phyloP scores from a whole-genome alignment of 306 rosid species.

The Fragaria nilgerrensis region DNA sequence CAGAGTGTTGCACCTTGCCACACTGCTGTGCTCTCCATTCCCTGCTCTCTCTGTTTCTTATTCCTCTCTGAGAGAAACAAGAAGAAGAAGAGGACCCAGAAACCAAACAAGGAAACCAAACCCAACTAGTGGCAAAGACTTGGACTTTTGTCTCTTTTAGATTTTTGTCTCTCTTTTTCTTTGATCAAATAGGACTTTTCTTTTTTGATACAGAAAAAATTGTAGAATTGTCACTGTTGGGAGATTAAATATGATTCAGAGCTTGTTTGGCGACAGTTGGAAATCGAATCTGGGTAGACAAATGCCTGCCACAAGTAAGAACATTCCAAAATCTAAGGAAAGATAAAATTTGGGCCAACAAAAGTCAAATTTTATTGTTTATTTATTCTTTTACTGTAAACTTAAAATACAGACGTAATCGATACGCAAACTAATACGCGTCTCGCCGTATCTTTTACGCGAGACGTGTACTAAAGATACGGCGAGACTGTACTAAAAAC shows the following conservation, averaged over 20 bases:
- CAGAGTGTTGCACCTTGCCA: slow-evolving; percentile 73
- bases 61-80: not conserved
- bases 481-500: too few relatives aligned
- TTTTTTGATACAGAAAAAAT: not conserved
- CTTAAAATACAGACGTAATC: too few relatives aligned
- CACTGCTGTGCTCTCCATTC: slow-evolving; percentile 55
- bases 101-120: not conserved
- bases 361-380: too few relatives aligned
- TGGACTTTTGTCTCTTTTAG: not conserved
- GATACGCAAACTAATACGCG: too few relatives aligned
- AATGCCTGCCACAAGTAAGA: not conserved
- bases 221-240: not conserved
- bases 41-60: slow-evolving; percentile 13
- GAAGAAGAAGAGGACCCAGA: slow-evolving; percentile 13
- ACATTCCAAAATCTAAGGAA: not conserved
- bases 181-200: not conserved
- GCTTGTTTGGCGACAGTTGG: not conserved
- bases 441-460: too few relatives aligned
- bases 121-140: not conserved
- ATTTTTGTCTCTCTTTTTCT: not conserved
- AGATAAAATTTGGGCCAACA: too few relatives aligned
- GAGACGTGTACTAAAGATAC: too few relatives aligned
- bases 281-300: not conserved
- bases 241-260: not conserved
- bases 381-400: too few relatives aligned